phyloP scores from a whole-genome alignment of 768 basidiomycete species.

The Brasilioporus rufonigricans region DNA sequence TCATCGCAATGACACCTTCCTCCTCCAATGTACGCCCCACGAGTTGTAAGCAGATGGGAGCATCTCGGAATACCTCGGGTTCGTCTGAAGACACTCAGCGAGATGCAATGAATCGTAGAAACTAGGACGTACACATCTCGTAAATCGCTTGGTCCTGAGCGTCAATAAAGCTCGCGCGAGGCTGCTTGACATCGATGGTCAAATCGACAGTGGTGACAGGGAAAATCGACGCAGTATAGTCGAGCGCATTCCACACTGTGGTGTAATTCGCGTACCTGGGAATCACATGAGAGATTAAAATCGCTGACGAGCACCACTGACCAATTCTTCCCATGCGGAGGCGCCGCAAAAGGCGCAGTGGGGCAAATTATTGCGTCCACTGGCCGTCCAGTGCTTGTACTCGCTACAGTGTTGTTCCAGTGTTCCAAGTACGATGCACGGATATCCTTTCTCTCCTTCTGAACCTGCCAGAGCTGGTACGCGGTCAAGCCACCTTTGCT shows the following conservation, averaged over 20 bases:
- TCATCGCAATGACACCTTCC: constrained; percentile 69
- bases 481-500: constrained; percentile 39
- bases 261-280: constrained; percentile 53
- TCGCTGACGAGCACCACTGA: constrained; percentile 26
- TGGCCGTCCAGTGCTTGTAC: constrained; percentile 67
- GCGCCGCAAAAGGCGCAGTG: constrained; percentile 55
- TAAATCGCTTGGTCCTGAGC: constrained; percentile 47
- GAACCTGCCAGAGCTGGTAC: constrained; percentile 67
- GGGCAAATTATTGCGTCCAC: constrained; percentile 76
- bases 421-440: constrained; percentile 57
- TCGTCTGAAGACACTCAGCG: constrained; percentile 42
- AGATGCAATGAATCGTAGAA: not conserved
- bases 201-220: constrained; percentile 65
- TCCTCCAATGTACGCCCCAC: constrained; percentile 72
- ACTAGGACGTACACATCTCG: constrained; percentile 47
- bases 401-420: constrained; percentile 52
- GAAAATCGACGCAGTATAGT: constrained; percentile 59
- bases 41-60: constrained; percentile 64
- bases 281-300: not conserved
- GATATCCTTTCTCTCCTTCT: constrained; percentile 44
- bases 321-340: constrained; percentile 61
- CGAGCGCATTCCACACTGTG: constrained; percentile 64
- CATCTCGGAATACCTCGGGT: constrained; percentile 51
- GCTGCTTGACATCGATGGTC: constrained; percentile 44
- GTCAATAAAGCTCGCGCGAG: constrained; percentile 47